A percentile compares a stretch with the other conserved stretches of the same genome.
phyloP scores from a whole-genome alignment of 306 rosid species.

The Albizia julibrissin region DNA sequence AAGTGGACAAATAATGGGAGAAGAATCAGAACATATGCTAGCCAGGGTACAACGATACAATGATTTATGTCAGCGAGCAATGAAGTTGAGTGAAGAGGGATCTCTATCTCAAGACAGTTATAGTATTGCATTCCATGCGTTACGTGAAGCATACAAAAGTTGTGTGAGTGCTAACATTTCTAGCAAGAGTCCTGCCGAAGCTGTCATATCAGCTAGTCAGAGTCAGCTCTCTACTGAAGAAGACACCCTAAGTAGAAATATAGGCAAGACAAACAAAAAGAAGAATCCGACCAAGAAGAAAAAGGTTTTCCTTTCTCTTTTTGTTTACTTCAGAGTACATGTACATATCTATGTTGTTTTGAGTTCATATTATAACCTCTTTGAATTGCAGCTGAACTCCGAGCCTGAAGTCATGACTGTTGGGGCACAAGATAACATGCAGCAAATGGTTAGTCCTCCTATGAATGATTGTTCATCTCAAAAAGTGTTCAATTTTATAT shows the following conservation, averaged over 20 bases:
- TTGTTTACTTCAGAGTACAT: constrained; percentile 12
- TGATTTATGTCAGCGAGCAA: constrained; percentile 74
- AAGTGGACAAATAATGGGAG: constrained; percentile 59
- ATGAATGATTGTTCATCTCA: constrained; percentile 5
- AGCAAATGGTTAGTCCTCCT: constrained; percentile 84
- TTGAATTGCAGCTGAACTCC: constrained; percentile 63
- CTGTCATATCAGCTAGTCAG: constrained; percentile 71
- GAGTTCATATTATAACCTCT: constrained; percentile 31
- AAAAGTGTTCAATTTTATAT: constrained; percentile 25
- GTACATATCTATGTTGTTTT: background rate
- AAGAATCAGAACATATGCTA: constrained; percentile 59
- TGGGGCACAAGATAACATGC: constrained; percentile 87
- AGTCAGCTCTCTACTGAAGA: constrained; percentile 77
- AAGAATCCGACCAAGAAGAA: constrained; percentile 90
- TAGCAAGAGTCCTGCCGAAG: constrained; percentile 65
- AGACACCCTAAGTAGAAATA: constrained; percentile 75
- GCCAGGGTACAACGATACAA: constrained; percentile 80
- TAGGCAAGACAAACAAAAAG: constrained; percentile 76
- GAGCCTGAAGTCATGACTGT: constrained; percentile 77
- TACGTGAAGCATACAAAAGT: constrained; percentile 69
- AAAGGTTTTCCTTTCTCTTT: constrained; percentile 53
- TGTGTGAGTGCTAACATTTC: constrained; percentile 68
- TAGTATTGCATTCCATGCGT: constrained; percentile 68
- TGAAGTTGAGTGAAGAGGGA: constrained; percentile 82
- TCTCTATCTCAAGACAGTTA: constrained; percentile 89